A percentile compares a stretch with the other conserved stretches of the same genome.
Evolutionary conservation across 2,329 filamentous ascomycete species (phyloP).

Genomic region (Penicillium sp.): DNA sequence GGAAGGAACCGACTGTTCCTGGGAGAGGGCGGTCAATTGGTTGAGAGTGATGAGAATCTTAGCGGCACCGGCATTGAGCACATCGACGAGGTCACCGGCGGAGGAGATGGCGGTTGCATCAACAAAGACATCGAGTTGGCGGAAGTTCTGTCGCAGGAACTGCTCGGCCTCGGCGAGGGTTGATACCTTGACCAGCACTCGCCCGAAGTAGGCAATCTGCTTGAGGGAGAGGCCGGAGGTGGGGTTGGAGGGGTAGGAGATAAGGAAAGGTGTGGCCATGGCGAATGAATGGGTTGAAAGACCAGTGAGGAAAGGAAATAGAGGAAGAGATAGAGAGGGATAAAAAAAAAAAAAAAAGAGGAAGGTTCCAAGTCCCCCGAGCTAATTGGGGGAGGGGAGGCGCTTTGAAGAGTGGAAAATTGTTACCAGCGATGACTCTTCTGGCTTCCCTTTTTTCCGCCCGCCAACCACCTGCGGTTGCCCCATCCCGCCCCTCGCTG

Average conservation of each 20-base stretch:
- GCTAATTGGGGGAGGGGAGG: slow-evolving; percentile 9
- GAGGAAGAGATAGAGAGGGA: background rate
- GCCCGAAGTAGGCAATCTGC: slow-evolving; percentile 64
- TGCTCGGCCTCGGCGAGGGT: slow-evolving; percentile 47
- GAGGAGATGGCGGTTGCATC: slow-evolving; percentile 74
- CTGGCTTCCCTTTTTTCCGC: slow-evolving; percentile 22
- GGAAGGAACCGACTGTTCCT: slow-evolving; percentile 58
- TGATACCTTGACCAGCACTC: slow-evolving; percentile 61
- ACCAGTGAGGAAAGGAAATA: slow-evolving; percentile 5
- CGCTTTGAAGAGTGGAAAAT: slow-evolving; percentile 9
- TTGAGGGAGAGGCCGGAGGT: slow-evolving; percentile 58
- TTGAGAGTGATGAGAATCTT: slow-evolving; percentile 80
- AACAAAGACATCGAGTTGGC: slow-evolving; percentile 69
- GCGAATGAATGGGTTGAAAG: slow-evolving; percentile 14
- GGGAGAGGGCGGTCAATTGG: slow-evolving; percentile 65
- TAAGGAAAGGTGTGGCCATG: slow-evolving; percentile 52
- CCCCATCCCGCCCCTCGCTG: slow-evolving; percentile 23
- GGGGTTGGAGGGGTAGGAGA: slow-evolving; percentile 51
- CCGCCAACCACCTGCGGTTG: slow-evolving; percentile 10
- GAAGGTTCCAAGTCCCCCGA: slow-evolving; percentile 24
- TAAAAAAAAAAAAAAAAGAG: slow-evolving; percentile 17
- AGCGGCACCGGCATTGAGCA: slow-evolving; percentile 83
- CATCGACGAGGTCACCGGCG: slow-evolving; percentile 74
- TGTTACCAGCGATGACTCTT: slow-evolving; percentile 29
- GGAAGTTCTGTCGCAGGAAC: slow-evolving; percentile 64